Conservation (phyloP, 164 flowering plant genomes). For the Stephania cephalantha region DNA sequence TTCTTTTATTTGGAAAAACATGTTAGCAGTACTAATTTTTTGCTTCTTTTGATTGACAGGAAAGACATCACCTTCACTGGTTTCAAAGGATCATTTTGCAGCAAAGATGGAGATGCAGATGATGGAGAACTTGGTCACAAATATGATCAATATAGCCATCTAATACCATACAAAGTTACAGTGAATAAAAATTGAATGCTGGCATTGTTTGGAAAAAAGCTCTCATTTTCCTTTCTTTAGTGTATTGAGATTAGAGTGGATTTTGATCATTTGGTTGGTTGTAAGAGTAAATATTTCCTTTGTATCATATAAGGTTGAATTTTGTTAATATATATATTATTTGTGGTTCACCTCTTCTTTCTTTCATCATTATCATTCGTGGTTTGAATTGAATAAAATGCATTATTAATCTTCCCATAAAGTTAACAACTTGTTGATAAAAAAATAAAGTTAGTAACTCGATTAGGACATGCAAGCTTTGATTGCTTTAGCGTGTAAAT, state of each 20-base stretch:
- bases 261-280: neutral
- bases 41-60: neutral
- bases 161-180: neutral
- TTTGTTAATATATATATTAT: neutral
- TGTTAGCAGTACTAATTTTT: neutral
- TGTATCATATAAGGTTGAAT: neutral
- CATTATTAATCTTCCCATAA: no score
- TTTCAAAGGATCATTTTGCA: slow-evolving; percentile 1
- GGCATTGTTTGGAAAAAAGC: neutral
- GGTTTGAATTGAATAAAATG: no score
- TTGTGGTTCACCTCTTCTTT: neutral
- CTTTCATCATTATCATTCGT: neutral
- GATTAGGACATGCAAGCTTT: no score
- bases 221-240: neutral
- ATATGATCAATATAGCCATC: slow-evolving; percentile 44
- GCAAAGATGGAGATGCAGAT: slow-evolving; percentile 38
- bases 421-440: no score
- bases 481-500: no score
- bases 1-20: neutral
- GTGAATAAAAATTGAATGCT: neutral
- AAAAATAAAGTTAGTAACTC: no score
- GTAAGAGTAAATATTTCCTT: neutral
- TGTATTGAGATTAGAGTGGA: neutral
- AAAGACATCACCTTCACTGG: neutral
- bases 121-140: slow-evolving; percentile 62